Evolutionary conservation across 148 eudicot genomes (phyloP), one percentile per base, ranked within the genome.

Genomic region (Pouteria glomerata): DNA sequence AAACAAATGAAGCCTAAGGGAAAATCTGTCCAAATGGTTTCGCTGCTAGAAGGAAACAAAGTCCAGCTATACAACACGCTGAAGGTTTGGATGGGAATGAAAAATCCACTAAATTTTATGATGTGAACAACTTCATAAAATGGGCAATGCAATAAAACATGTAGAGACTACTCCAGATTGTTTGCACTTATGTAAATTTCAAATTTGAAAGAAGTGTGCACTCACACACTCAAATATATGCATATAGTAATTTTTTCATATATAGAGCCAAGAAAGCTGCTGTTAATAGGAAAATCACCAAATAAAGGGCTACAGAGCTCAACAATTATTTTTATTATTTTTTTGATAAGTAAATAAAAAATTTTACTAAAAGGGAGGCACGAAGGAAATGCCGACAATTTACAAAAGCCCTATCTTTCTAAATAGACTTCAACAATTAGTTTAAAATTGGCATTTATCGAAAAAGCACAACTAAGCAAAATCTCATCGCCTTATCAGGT

Each of bases 31-130:
- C 72, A 76, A 63, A 71, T 41, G 27, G 23, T 66, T 51, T 55
- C 29, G 71, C 44, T 70, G 71, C 19, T 19, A 62, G 19, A 63
- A 29, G 47, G 33, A 67, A 58, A 63, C 71, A 78, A 82, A 59
- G 33, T 61, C 81, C 79, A 75, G 77, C 79, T 82, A 57, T 42
- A 64, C 50, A 39, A 78, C 79, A 74, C 77, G 71, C 77, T 71
- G 74, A 57, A 53, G 56, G 29, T 26, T 45, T 69, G 52, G 24
- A 69, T 73, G 72, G 31, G 69, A 8, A 70, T 19, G 53, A 45
- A 18, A 59, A 50, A 69, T 59, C 48, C 55, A 61, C 51, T 27
- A 29, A 37, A 55, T 15, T 39, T 16, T 41, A 16, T 14, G 30
- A 23, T 24, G 62, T 65, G 14, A n/a, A n/a, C n/a, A 19, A 68